Base-by-base conservation (phyloP, 805 yeast genomes). In the Maudiozyma serrabonitensis region DNA sequence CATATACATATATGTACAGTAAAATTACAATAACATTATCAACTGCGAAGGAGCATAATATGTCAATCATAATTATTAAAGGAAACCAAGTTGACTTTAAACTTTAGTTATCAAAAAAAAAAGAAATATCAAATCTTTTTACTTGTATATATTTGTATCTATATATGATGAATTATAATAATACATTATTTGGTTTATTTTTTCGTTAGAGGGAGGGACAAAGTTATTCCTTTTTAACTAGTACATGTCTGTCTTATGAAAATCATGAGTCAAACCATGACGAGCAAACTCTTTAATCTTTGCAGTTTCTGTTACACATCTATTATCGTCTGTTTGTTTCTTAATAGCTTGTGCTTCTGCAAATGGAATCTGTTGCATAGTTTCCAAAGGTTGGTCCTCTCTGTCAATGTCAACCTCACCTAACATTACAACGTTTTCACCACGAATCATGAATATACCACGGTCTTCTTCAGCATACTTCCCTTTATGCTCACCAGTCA, bases 351-450 rank as follows among this genome's bases (percentile, higher is more conserved):
- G 80, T 1, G 93, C 95, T 43, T 73, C 76, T 38, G 70, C 72
- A 62, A 79, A 89, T 34, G 78, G 79, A 21, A 87, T 73, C 62
- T 77, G 79, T 53, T 75, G 71, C 66, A 81, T 73, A 13, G 69
- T 67, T 40, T 73, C 73, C 57, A 86, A 67, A 47, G 85, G 85
- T 53, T 71, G 78, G 61, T 86, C 95, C 67, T 89, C 96, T 54
- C 72, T 77, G 61, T 87, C 95, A 53, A 88, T 84, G 66, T 90
- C 96, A 53, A 91, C 78, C 65, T 91, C 97, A 19, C 98, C 99
- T 64, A 93, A 66, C 81, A 90, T 79, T 9, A 90, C 93, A 8
- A 93, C 93, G 60, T 91, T 91, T 67, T 93, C 99, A 53, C 99
- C 99, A 69, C 99, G 84, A 40, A 93, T 83, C 70, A 93, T 78